Evolutionary conservation across 257 asterid genomes (phyloP).

Genomic region (Petunia axillaris): DNA sequence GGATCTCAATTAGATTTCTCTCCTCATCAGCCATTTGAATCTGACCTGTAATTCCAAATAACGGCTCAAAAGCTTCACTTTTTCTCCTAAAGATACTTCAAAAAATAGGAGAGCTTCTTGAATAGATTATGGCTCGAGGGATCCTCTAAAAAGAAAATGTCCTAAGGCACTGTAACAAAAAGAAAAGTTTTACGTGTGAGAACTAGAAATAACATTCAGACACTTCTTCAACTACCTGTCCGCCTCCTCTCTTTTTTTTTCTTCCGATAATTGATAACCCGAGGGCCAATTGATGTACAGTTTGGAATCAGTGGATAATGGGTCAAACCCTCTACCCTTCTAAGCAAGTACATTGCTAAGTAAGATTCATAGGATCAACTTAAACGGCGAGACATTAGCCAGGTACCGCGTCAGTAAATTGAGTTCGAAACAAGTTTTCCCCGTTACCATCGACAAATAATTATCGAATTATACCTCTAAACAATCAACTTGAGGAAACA

Average conservation of each 20-base stretch:
- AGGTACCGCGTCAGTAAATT: not conserved
- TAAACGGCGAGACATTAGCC: not conserved
- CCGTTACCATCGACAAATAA: not conserved
- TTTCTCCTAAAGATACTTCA: not conserved
- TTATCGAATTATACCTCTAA: constrained; percentile 6
- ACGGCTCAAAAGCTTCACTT: not conserved
- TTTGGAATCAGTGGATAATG: no score
- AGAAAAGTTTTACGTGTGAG: no score
- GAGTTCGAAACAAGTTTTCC: not conserved
- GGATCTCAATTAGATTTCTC: constrained; percentile 68
- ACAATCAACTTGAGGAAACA: not conserved
- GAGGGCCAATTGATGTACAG: no score
- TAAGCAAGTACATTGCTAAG: not conserved
- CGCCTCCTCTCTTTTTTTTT: not conserved
- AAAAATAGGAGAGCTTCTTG: no score
- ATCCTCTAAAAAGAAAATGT: no score
- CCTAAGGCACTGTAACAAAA: no score
- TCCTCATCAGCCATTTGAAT: constrained; percentile 63
- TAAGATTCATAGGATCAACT: not conserved
- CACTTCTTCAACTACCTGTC: not conserved
- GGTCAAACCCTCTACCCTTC: not conserved
- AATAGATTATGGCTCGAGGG: no score
- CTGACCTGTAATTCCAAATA: constrained; percentile 10
- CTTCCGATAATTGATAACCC: no score
- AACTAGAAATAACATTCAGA: not conserved